A percentile compares a stretch with the other conserved stretches of the same genome.
phyloP scores from a whole-genome alignment of 2,329 filamentous ascomycete genomes.

The Dothidotthia symphoricarpi region DNA sequence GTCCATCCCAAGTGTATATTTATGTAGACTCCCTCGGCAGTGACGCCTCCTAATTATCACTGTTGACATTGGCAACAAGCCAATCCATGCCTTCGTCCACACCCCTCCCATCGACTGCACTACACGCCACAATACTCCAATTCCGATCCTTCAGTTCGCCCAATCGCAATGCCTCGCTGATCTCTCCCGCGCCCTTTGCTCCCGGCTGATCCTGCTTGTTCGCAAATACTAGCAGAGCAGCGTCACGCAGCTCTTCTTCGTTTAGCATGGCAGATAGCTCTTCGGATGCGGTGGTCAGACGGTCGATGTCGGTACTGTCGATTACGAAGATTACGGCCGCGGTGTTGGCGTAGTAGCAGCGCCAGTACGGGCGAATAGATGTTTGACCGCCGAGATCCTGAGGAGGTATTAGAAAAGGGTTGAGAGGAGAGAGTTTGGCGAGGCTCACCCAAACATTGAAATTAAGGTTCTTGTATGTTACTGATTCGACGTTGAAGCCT shows the following conservation, averaged over 20 bases:
- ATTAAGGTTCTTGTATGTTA: conserved; percentile 97
- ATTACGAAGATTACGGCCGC: conserved; percentile 98
- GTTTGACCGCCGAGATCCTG: conserved; percentile 95
- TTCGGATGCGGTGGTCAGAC: conserved; percentile 86
- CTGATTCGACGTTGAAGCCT: conserved; percentile 98
- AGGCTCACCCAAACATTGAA: conserved; percentile 92
- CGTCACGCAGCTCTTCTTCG: conserved; percentile 93
- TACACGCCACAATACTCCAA: conserved; percentile 99
- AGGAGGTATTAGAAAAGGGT: background rate
- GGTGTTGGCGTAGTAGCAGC: conserved; percentile 98
- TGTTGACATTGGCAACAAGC: conserved; percentile 63
- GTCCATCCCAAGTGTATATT: conserved; percentile 8
- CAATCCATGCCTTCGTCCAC: conserved; percentile 99
- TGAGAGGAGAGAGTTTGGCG: background rate
- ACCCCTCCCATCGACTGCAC: conserved; percentile 90
- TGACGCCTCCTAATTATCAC: conserved; percentile 3
- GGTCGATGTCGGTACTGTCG: conserved; percentile 95
- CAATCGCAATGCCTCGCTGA: conserved; percentile 86
- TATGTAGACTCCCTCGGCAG: conserved; percentile 2
- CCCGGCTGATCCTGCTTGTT: conserved; percentile 99
- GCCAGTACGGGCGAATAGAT: conserved; percentile 98
- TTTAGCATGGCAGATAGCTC: conserved; percentile 94
- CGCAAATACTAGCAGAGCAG: conserved; percentile 88
- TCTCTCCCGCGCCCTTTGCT: conserved; percentile 93
- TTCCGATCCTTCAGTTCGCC: conserved; percentile 93